phyloP scores from a whole-genome alignment of 129 eudicot genomes.

The Dittrichia graveolens region DNA sequence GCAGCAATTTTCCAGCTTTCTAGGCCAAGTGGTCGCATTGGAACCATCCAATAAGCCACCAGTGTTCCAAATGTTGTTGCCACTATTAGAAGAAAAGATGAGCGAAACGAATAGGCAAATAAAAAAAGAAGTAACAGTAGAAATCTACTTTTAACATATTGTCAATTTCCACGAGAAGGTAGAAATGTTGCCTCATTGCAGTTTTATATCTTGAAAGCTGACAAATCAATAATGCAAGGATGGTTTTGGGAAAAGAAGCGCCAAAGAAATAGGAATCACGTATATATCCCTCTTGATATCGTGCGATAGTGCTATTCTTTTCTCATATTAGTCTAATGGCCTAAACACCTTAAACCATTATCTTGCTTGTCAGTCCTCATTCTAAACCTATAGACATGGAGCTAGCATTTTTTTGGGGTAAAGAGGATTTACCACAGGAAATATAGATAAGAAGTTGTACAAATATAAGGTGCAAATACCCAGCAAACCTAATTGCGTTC shows the following conservation, averaged over 20 bases:
- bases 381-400: not conserved
- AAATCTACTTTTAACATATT: not conserved
- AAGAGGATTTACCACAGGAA: too few relatives aligned
- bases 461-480: too few relatives aligned
- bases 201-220: not conserved
- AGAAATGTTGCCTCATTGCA: not conserved
- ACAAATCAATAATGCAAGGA: not conserved
- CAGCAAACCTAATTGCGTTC: too few relatives aligned
- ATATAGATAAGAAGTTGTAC: too few relatives aligned
- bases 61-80: conserved; percentile 79
- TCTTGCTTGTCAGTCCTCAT: not conserved
- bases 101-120: not conserved
- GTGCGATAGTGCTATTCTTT: not conserved
- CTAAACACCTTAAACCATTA: not conserved
- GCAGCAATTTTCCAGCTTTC: conserved; percentile 97
- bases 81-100: conserved; percentile 42
- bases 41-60: conserved; percentile 77
- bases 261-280: not conserved
- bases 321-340: not conserved
- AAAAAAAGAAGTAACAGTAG: not conserved
- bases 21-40: conserved; percentile 81
- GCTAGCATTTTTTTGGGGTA: not conserved
- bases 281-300: not conserved
- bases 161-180: not conserved
- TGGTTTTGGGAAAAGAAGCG: not conserved